Percentiles rank a stretch among this genome's conserved stretches.
Conservation (phyloP, 352 stramenopile species). For the Aphanomyces astaci region DNA sequence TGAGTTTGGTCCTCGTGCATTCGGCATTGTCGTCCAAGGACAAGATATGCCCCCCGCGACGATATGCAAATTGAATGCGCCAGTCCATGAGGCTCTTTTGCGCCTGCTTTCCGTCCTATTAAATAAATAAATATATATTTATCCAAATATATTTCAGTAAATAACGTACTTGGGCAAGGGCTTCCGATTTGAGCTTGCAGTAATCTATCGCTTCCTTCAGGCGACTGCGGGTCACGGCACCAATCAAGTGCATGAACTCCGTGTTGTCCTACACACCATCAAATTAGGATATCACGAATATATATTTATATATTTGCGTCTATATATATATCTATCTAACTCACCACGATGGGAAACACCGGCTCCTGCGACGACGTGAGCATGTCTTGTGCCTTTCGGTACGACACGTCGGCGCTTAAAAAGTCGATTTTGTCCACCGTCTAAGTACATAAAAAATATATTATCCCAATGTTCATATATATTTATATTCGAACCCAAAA, state of each 20-base stretch:
- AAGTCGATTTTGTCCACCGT: conserved; percentile 54
- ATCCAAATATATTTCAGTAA: too few species aligned
- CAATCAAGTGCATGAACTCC: conserved; percentile 28
- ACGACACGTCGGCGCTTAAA: conserved; percentile 63
- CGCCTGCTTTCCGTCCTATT: conserved; percentile 1
- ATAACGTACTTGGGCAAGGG: background rate
- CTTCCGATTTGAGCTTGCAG: conserved; percentile 27
- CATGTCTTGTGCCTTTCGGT: conserved; percentile 44
- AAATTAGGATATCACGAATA: too few species aligned
- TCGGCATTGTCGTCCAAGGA: conserved; percentile 61
- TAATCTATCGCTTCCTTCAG: conserved; percentile 49
- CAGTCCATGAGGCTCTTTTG: conserved; percentile 33
- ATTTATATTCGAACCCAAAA: too few species aligned
- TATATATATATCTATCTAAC: background rate
- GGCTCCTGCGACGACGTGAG: conserved; percentile 45
- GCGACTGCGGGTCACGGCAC: conserved; percentile 52
- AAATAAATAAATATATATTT: too few species aligned
- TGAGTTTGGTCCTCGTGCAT: conserved; percentile 53
- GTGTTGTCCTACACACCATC: conserved; percentile 10
- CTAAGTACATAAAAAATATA: background rate
- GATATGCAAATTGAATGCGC: conserved; percentile 61
- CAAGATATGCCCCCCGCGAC: conserved; percentile 63
- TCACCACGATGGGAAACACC: conserved; percentile 65
- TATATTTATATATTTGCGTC: too few species aligned
- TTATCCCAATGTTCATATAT: too few species aligned